phyloP scores from a whole-genome alignment of 2,329 filamentous ascomycete species.

The Tympanopsis confertula region DNA sequence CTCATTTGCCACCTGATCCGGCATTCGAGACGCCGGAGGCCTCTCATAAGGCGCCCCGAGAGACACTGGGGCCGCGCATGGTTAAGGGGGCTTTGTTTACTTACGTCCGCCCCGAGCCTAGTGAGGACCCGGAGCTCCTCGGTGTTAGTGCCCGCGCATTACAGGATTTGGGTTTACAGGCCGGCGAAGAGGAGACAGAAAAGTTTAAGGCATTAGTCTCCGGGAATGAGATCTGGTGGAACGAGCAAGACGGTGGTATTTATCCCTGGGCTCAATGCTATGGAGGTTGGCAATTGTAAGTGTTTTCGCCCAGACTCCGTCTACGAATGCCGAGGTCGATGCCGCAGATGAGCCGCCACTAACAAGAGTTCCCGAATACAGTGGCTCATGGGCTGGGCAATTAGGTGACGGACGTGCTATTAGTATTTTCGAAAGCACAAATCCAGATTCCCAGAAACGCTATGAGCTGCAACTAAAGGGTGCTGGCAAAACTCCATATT shows the following conservation, averaged over 20 bases:
- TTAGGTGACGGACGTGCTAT: conserved; percentile 91
- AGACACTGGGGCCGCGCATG: conserved; percentile 45
- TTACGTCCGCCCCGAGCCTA: conserved; percentile 46
- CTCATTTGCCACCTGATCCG: conserved; percentile 44
- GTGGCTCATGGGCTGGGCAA: conserved; percentile 88
- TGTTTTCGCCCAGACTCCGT: too few relatives aligned
- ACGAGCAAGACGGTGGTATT: conserved; percentile 52
- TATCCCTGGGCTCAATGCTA: conserved; percentile 99
- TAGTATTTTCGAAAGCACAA: conserved; percentile 81
- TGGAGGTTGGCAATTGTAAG: conserved; percentile 41
- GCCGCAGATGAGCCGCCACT: neutral
- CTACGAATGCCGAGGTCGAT: too few relatives aligned
- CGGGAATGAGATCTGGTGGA: conserved; percentile 9
- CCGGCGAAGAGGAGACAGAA: conserved; percentile 65
- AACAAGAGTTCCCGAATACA: conserved; percentile 13
- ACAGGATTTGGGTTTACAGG: conserved; percentile 69
- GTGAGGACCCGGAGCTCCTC: conserved; percentile 41
- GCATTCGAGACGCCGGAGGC: conserved; percentile 43
- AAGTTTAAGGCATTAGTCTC: neutral
- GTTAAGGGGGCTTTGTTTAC: conserved; percentile 52
- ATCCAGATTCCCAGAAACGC: conserved; percentile 50
- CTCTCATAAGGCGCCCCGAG: conserved; percentile 45
- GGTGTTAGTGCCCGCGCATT: conserved; percentile 58
- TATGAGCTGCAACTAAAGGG: conserved; percentile 95
- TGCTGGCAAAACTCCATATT: conserved; percentile 86